Evolutionary conservation across 805 yeast species (phyloP).

Genomic region (Lachancea sp.): DNA sequence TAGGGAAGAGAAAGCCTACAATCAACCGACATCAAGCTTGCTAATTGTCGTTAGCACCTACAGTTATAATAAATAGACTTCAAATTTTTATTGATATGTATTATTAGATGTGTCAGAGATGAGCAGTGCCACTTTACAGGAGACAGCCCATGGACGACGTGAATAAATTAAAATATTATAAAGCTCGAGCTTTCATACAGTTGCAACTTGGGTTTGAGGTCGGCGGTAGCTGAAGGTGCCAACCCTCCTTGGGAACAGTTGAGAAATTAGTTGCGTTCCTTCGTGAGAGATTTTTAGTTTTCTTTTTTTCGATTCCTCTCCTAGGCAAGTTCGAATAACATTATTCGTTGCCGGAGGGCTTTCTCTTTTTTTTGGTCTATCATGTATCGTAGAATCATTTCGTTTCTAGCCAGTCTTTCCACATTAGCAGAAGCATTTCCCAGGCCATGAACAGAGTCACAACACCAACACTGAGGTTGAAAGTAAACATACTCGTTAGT

Average conservation of each 20-base stretch:
- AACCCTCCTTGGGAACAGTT: too few species aligned
- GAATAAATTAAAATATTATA: not conserved
- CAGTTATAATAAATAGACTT: too few species aligned
- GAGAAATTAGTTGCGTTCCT: not conserved
- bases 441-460: conserved; percentile 80
- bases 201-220: not conserved
- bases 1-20: too few species aligned
- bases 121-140: not conserved
- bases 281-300: not conserved
- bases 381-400: conserved; percentile 4
- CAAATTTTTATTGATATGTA: not conserved
- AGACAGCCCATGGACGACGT: not conserved
- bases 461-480: conserved; percentile 78
- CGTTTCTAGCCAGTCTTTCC: conserved; percentile 46
- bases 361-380: not conserved
- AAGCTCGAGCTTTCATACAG: not conserved
- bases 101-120: not conserved
- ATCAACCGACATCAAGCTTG: too few species aligned
- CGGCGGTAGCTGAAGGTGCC: too few species aligned
- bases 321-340: not conserved
- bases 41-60: too few species aligned
- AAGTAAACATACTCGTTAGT: conserved; percentile 80
- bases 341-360: too few species aligned
- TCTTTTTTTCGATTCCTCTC: not conserved
- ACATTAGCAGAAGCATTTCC: conserved; percentile 65